Percentiles rank a stretch among this genome's conserved stretches.
These are phyloP conservation scores for Lactarius vividus DNA, from an alignment of 768 basidiomycete species.

Conservation along the genomic window DNA sequence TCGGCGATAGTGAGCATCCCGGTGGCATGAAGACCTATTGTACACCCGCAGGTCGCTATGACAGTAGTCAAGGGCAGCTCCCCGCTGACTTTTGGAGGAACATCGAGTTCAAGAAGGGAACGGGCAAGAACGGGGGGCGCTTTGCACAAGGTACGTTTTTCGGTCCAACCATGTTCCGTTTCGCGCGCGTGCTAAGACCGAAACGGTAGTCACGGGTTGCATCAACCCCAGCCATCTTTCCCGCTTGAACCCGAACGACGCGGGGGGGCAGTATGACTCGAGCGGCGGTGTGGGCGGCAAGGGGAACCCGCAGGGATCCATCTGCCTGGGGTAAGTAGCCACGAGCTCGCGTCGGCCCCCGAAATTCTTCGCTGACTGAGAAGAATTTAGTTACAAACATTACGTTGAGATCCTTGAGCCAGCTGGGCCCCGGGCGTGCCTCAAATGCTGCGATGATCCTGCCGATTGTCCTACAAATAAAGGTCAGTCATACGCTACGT, in stretches of 20 bases:
- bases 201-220: slow-evolving; percentile 51
- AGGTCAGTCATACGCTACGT: slow-evolving; percentile 35
- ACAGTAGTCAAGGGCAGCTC: slow-evolving; percentile 44
- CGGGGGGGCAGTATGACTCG: slow-evolving; percentile 58
- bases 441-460: slow-evolving; percentile 55
- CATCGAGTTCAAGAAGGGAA: slow-evolving; percentile 45
- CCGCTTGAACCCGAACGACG: slow-evolving; percentile 47
- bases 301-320: slow-evolving; percentile 52
- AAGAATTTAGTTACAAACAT: slow-evolving; percentile 46
- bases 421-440: slow-evolving; percentile 49
- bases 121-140: slow-evolving; percentile 39
- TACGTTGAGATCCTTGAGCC: slow-evolving; percentile 61
- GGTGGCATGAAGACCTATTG: slow-evolving; percentile 57
- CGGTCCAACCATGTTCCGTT: not conserved
- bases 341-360: not conserved
- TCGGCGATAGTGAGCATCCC: slow-evolving; percentile 55
- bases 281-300: slow-evolving; percentile 49
- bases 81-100: slow-evolving; percentile 50
- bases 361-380: not conserved
- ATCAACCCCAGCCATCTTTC: slow-evolving; percentile 44
- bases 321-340: slow-evolving; percentile 46
- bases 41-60: slow-evolving; percentile 42
- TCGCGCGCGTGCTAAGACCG: not conserved
- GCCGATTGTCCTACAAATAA: slow-evolving; percentile 52
- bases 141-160: slow-evolving; percentile 45